These are phyloP conservation scores for Nannizziopsis barbatae DNA, from an alignment of 2,329 filamentous ascomycete genomes.

Conservation along the genomic window DNA sequence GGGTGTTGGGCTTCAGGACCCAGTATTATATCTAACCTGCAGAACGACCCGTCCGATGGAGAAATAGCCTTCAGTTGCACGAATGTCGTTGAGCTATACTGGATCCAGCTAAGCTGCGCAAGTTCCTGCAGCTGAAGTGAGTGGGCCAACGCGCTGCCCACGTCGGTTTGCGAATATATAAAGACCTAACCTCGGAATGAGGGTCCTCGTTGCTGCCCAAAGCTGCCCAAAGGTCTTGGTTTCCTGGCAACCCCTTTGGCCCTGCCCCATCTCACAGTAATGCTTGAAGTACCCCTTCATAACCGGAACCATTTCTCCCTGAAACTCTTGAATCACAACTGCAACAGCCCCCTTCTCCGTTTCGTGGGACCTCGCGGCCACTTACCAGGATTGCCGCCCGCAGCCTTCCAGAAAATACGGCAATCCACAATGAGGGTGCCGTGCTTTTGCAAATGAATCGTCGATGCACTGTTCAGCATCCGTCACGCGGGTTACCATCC, in stretches of 20 bases:
- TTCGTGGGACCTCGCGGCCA: neutral
- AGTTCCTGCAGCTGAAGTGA: conserved; percentile 9
- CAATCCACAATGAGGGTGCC: neutral
- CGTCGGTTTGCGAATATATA: neutral
- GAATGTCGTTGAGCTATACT: neutral
- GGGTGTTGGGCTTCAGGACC: neutral
- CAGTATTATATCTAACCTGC: neutral
- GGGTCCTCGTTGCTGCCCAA: conserved; percentile 7
- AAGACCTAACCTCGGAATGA: neutral
- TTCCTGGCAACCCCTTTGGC: conserved; percentile 11
- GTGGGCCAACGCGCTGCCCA: neutral
- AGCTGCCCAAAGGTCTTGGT: conserved; percentile 17
- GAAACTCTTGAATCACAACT: conserved; percentile 5
- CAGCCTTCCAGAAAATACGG: neutral
- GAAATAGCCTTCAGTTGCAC: neutral
- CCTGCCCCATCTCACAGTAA: neutral
- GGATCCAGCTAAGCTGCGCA: neutral
- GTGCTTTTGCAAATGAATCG: conserved; percentile 1
- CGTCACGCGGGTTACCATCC: conserved; percentile 4
- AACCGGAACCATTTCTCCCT: conserved; percentile 2
- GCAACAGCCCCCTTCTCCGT: conserved; percentile 4
- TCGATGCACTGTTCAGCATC: conserved; percentile 1
- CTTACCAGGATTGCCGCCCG: conserved; percentile 6
- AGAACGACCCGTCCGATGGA: no score
- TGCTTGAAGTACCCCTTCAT: conserved; percentile 7